These are phyloP conservation scores for Colletotrichum tropicale DNA, from an alignment of 2,329 filamentous ascomycete species.

Conservation along the genomic window DNA sequence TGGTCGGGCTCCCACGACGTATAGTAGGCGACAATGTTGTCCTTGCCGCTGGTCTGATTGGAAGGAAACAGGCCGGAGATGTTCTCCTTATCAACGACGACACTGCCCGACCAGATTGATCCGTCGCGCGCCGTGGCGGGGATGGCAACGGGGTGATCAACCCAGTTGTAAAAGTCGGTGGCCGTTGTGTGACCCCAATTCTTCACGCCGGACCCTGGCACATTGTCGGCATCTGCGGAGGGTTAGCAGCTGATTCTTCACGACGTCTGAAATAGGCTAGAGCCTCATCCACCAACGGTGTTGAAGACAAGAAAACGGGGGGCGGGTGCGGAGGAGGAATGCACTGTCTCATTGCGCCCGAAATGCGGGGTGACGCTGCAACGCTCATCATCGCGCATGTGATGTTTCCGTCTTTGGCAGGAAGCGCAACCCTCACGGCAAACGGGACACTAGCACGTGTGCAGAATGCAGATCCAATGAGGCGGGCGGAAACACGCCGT, in stretches of 20 bases:
- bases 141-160: conserved; percentile 67
- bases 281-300: not conserved
- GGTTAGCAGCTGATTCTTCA: not conserved
- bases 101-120: conserved; percentile 58
- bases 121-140: conserved; percentile 48
- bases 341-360: not conserved
- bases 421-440: conserved; percentile 2
- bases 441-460: conserved; percentile 19
- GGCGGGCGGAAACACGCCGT: conserved; percentile 21
- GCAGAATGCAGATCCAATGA: conserved; percentile 16
- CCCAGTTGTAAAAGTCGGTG: conserved; percentile 66
- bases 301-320: not conserved
- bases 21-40: conserved; percentile 56
- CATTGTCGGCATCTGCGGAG: conserved; percentile 29
- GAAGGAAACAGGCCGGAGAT: conserved; percentile 69
- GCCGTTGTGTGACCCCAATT: conserved; percentile 73
- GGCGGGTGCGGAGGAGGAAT: not conserved
- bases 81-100: conserved; percentile 66
- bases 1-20: conserved; percentile 38
- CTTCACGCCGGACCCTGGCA: conserved; percentile 55
- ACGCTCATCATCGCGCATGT: conserved; percentile 16
- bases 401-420: conserved; percentile 10
- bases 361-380: conserved; percentile 16
- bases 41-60: conserved; percentile 53
- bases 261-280: not conserved